Evolutionary conservation across 2,329 filamentous ascomycete genomes (phyloP), one percentile per base, ranked within the genome.

Genomic region (Botrytis medusae): DNA sequence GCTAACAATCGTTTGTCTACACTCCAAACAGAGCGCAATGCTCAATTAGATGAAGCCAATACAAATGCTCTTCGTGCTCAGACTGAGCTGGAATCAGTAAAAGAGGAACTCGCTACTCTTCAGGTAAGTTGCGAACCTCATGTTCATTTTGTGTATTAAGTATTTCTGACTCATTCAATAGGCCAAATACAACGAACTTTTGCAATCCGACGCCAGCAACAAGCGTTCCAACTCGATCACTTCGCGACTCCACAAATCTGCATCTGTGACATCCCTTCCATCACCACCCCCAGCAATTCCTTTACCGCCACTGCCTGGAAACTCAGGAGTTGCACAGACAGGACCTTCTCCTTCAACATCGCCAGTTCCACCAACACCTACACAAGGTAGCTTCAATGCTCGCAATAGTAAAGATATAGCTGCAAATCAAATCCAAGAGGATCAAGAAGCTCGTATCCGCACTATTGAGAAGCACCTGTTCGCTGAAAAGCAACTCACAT

Each of bases 391-490:
- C 34, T 61, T 72, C 14, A 72, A 72, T 34, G 91, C 90, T 60
- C 87, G 94, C 18, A 87, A 90, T 29, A 97, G 94, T 86, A 97
- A 96, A 82, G 94, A 97, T 73, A 86, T 91, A 59, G 86, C 85
- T 69, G 88, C 91, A 74, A 89, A 91, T 68, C 95, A 98, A 79
- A 88, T 97, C 77, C 90, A 95, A 74, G 95, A 98, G 80, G 96
- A 99, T 79, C 95, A 98, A 82, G 96, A 99, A 81, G 93, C 93
- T 61, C 94, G 95, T 76, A 97, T 99, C 81, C 91, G 93, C 74
- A 97, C 94, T 10, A 97, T 99, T 76, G 95, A 99, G 86, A 98
- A 98, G 85, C 94, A 98, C 81, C 88, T 99, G 37, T 92, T 93
- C 77, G 96, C 96, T 5, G 96, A 99, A 86, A 97, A 97, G 82